These are phyloP conservation scores for Cladosporium sp. DNA, from an alignment of 2,329 filamentous ascomycete genomes.

Conservation along the genomic window DNA sequence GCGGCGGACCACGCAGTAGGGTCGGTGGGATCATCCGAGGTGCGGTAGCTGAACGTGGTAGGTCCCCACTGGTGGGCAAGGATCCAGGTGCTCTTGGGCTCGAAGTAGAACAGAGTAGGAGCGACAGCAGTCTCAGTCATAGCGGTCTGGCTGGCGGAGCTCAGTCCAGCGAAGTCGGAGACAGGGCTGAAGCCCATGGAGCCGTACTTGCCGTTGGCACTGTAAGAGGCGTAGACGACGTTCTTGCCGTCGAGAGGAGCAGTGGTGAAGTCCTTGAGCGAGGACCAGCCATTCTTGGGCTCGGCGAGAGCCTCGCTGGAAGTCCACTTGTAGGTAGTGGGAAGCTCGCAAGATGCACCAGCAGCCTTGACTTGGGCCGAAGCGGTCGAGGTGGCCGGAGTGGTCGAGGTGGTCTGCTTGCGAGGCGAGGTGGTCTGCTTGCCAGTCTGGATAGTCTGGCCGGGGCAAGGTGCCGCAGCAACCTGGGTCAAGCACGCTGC, in stretches of 20 bases:
- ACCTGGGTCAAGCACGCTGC: slow-evolving; percentile 9
- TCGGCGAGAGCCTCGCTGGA: slow-evolving; percentile 46
- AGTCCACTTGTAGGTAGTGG: slow-evolving; percentile 58
- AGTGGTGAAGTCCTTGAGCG: slow-evolving; percentile 64
- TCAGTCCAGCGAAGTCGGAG: slow-evolving; percentile 55
- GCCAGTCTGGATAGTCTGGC: neutral
- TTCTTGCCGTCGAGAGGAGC: slow-evolving; percentile 58
- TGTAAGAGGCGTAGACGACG: slow-evolving; percentile 60
- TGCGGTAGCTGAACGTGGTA: slow-evolving; percentile 60
- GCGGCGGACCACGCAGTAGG: slow-evolving; percentile 57
- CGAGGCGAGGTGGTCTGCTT: neutral
- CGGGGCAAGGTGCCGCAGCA: slow-evolving; percentile 38
- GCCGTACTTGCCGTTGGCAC: slow-evolving; percentile 49
- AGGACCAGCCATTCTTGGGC: slow-evolving; percentile 55
- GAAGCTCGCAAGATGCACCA: slow-evolving; percentile 48
- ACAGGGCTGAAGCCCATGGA: slow-evolving; percentile 62
- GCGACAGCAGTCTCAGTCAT: slow-evolving; percentile 55
- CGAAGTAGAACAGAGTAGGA: slow-evolving; percentile 64
- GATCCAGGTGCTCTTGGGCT: slow-evolving; percentile 63
- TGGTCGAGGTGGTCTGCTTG: neutral
- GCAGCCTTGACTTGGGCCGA: neutral
- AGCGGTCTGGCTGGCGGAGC: slow-evolving; percentile 52
- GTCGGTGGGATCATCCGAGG: slow-evolving; percentile 59
- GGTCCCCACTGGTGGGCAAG: slow-evolving; percentile 66
- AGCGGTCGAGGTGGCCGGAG: neutral